A percentile compares a stretch with the other conserved stretches of the same genome.
phyloP scores from a whole-genome alignment of 768 basidiomycete species.

The Tylopilus rubrobrunneus region DNA sequence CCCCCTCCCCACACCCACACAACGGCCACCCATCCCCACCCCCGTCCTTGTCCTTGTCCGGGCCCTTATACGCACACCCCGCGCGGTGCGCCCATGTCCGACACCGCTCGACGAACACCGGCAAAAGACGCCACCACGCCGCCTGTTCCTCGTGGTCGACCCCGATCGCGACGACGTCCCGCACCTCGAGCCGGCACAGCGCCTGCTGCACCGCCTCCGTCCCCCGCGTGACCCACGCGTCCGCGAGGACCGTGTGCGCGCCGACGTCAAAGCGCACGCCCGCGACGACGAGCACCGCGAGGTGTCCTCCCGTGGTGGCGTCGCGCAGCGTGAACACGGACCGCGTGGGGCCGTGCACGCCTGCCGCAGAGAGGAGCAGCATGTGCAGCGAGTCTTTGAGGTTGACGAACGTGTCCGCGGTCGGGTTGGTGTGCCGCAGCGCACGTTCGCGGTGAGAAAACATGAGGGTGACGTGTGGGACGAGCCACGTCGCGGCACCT shows the following conservation, averaged over 20 bases:
- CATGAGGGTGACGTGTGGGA: slow-evolving; percentile 29
- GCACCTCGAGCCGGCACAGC: slow-evolving; percentile 8
- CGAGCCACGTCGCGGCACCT: slow-evolving; percentile 29
- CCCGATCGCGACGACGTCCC: slow-evolving; percentile 10
- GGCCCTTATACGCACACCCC: slow-evolving; percentile 45
- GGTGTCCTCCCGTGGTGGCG: slow-evolving; percentile 8
- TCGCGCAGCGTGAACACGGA: slow-evolving; percentile 20
- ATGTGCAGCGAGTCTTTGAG: slow-evolving; percentile 32
- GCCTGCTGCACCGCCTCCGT: slow-evolving; percentile 7
- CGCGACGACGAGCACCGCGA: slow-evolving; percentile 46
- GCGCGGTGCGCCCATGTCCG: slow-evolving; percentile 46
- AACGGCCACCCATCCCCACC: slow-evolving; percentile 30
- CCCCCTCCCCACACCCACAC: slow-evolving; percentile 52
- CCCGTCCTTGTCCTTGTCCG: slow-evolving; percentile 16
- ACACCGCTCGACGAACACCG: slow-evolving; percentile 49
- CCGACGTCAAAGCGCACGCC: slow-evolving; percentile 44
- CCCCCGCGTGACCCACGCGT: slow-evolving; percentile 45
- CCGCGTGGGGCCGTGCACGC: slow-evolving; percentile 17
- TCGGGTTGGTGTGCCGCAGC: not conserved
- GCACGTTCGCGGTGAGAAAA: slow-evolving; percentile 32
- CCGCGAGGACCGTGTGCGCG: slow-evolving; percentile 48
- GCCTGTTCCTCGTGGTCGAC: slow-evolving; percentile 16
- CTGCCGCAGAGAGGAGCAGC: slow-evolving; percentile 26
- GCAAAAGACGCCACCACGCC: slow-evolving; percentile 51
- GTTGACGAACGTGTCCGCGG: slow-evolving; percentile 24